phyloP scores from a whole-genome alignment of 148 eudicot species.

The Euryodendron excelsum region DNA sequence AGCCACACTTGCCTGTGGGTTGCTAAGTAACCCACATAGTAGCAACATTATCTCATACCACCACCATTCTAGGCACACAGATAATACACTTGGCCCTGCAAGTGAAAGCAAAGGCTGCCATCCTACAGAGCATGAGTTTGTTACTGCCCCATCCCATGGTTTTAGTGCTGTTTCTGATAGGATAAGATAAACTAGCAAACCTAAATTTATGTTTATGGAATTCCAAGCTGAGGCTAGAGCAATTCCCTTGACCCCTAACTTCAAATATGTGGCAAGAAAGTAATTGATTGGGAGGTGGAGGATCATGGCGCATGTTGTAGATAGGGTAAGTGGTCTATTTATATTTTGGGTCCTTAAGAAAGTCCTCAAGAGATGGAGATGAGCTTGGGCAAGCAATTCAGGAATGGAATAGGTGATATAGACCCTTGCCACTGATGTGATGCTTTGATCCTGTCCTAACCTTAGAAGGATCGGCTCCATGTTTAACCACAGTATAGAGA shows the following conservation, averaged over 20 bases:
- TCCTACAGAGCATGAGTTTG: constrained; percentile 17
- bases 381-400: constrained; percentile 41
- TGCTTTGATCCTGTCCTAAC: constrained; percentile 32
- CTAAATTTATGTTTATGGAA: constrained; percentile 32
- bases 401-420: constrained; percentile 41
- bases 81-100: constrained; percentile 33
- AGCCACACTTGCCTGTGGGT: constrained; percentile 37
- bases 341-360: constrained; percentile 43
- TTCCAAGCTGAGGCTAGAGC: constrained; percentile 44
- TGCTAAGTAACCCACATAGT: constrained; percentile 38
- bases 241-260: constrained; percentile 44
- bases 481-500: constrained; percentile 43
- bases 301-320: constrained; percentile 33
- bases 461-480: constrained; percentile 35
- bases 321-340: constrained; percentile 30
- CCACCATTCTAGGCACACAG: constrained; percentile 59
- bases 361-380: constrained; percentile 39
- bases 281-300: constrained; percentile 42
- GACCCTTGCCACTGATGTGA: constrained; percentile 31
- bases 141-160: constrained; percentile 34
- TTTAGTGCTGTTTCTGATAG: constrained; percentile 24
- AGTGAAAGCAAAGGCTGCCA: constrained; percentile 34
- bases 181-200: constrained; percentile 35
- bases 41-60: constrained; percentile 49
- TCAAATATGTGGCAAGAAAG: constrained; percentile 28